phyloP scores from a whole-genome alignment of 1,284 basidiomycete species.

The Ceratobasidium sp. region DNA sequence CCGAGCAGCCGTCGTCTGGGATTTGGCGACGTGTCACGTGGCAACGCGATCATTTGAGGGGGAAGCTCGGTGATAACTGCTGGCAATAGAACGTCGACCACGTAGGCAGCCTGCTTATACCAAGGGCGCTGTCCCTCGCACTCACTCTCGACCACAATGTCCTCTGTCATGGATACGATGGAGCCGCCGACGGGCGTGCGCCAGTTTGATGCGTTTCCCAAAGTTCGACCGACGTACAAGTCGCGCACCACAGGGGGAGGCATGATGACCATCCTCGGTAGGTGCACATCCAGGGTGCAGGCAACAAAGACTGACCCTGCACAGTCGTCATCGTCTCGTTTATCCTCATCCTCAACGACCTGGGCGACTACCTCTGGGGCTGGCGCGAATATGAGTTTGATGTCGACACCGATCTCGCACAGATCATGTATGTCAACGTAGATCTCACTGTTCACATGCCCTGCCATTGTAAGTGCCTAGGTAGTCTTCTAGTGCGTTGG shows the following conservation, averaged over 20 bases:
- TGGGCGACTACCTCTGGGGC: conserved; percentile 90
- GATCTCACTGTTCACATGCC: conserved; percentile 93
- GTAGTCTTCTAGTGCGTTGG: background rate
- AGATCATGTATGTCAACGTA: conserved; percentile 82
- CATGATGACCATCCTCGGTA: conserved; percentile 71
- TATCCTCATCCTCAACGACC: conserved; percentile 82
- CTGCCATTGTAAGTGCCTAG: conserved; percentile 75
- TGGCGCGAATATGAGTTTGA: conserved; percentile 87
- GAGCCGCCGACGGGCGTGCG: conserved; percentile 48
- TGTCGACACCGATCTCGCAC: conserved; percentile 70
- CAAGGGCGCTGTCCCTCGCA: background rate
- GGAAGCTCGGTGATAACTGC: conserved; percentile 38
- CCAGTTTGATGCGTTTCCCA: conserved; percentile 86
- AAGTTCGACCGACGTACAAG: conserved; percentile 88
- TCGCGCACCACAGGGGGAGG: conserved; percentile 86
- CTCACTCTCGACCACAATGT: conserved; percentile 17
- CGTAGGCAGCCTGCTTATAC: conserved; percentile 30
- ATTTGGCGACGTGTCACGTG: conserved; percentile 21
- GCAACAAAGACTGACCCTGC: background rate
- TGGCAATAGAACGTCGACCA: conserved; percentile 26
- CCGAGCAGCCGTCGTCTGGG: background rate
- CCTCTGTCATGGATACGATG: conserved; percentile 21
- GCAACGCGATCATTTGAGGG: conserved; percentile 16
- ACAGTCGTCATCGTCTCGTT: conserved; percentile 76
- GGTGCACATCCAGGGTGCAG: background rate